Evolutionary conservation across 306 rosid genomes (phyloP).

Genomic region (Myrica gale): DNA sequence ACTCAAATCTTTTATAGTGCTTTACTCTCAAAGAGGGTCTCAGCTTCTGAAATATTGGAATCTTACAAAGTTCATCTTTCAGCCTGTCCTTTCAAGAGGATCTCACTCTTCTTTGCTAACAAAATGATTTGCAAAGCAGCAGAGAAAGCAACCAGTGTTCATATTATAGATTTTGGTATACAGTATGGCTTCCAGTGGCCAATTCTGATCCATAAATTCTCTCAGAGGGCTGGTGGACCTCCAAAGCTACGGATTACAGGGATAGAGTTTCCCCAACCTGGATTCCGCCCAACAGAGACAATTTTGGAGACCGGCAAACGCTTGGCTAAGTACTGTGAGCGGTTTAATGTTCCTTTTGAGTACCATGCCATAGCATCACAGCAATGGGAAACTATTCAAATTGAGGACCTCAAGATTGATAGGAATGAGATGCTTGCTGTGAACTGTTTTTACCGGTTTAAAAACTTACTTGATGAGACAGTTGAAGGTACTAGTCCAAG

Average conservation of each 20-base stretch:
- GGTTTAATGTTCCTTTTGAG: constrained; percentile 70
- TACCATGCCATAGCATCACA: constrained; percentile 38
- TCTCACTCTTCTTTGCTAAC: constrained; percentile 42
- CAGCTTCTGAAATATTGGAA: constrained; percentile 52
- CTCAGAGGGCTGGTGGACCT: constrained; percentile 48
- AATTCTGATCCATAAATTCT: constrained; percentile 48
- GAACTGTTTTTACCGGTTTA: neutral
- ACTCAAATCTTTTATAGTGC: constrained; percentile 30
- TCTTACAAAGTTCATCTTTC: constrained; percentile 49
- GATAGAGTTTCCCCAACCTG: constrained; percentile 72
- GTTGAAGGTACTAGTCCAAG: neutral
- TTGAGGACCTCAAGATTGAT: constrained; percentile 13
- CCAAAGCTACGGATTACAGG: constrained; percentile 56
- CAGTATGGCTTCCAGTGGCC: constrained; percentile 86
- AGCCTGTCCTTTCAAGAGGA: constrained; percentile 54
- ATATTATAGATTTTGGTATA: constrained; percentile 71
- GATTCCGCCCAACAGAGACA: constrained; percentile 78
- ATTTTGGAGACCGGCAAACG: constrained; percentile 77
- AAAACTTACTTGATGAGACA: constrained; percentile 4
- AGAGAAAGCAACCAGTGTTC: constrained; percentile 44
- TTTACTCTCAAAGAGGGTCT: constrained; percentile 4
- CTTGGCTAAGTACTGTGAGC: constrained; percentile 42
- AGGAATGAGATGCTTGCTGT: constrained; percentile 9
- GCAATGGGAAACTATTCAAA: constrained; percentile 5
- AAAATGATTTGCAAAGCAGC: constrained; percentile 41